Conservation (phyloP, 208 protist genomes). For the Naegleria fowleri region DNA sequence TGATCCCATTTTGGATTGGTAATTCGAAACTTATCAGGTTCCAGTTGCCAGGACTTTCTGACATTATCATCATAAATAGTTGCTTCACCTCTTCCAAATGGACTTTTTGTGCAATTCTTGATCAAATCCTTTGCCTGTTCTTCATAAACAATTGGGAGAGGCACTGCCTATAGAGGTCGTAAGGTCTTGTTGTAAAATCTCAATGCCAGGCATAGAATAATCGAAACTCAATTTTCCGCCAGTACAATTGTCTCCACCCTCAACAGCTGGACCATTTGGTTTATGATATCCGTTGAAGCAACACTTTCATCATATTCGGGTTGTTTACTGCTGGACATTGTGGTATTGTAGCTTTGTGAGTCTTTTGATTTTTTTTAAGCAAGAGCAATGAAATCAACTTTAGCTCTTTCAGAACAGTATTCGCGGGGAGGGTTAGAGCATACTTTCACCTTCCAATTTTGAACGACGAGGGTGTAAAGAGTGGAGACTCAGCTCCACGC, state of each 20-base stretch:
- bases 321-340: no score
- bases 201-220: not conserved
- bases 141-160: not conserved
- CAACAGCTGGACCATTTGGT: not conserved
- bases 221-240: not conserved
- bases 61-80: not conserved
- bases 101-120: not conserved
- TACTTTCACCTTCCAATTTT: no score
- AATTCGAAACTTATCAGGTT: not conserved
- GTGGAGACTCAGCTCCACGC: no score
- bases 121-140: not conserved
- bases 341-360: no score
- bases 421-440: no score
- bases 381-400: no score
- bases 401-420: no score
- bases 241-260: not conserved
- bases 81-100: not conserved
- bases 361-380: no score
- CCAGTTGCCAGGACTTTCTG: not conserved
- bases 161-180: not conserved
- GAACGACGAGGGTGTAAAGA: no score
- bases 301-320: no score
- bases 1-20: not conserved
- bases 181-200: not conserved
- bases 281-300: no score